phyloP scores from a whole-genome alignment of 495 filamentous ascomycete genomes.

The Aspergillus saccharolyticus region DNA sequence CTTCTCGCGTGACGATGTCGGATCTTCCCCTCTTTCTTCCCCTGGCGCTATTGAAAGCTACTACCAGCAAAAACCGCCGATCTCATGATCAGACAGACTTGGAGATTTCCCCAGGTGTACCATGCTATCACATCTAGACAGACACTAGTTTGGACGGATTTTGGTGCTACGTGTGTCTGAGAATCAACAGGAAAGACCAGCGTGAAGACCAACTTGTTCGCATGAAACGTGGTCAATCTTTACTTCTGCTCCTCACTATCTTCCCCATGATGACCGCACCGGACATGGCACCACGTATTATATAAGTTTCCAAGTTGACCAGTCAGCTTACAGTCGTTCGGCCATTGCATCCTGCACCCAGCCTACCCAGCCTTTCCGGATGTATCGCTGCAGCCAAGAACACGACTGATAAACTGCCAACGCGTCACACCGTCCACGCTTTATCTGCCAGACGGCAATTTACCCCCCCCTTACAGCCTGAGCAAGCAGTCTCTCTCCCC shows the following conservation, averaged over 20 bases:
- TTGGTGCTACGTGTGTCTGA: conserved; percentile 2
- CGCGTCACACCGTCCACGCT: conserved; percentile 23
- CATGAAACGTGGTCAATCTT: conserved; percentile 2
- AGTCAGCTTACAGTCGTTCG: conserved; percentile 5
- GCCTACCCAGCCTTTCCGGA: conserved; percentile 17
- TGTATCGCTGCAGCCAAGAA: conserved; percentile 12
- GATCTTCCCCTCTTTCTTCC: not conserved
- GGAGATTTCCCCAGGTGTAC: not conserved
- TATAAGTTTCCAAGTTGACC: conserved; percentile 12
- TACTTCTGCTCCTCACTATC: conserved; percentile 3
- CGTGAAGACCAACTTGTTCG: not conserved
- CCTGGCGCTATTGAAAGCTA: conserved; percentile 15
- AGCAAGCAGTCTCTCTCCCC: not conserved
- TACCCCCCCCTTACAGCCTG: conserved; percentile 10
- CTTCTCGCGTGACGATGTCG: not conserved
- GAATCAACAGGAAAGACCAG: not conserved
- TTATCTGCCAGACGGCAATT: conserved; percentile 8
- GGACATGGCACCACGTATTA: conserved; percentile 14
- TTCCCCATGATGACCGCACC: not conserved
- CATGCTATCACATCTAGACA: not conserved
- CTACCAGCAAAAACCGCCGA: conserved; percentile 13
- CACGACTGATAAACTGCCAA: conserved; percentile 14
- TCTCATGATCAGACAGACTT: conserved; percentile 8
- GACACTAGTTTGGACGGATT: conserved; percentile 1
- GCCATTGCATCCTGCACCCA: conserved; percentile 14